Conservation (phyloP, 805 yeast species). For the Lipomyces spencermartinsiae region DNA sequence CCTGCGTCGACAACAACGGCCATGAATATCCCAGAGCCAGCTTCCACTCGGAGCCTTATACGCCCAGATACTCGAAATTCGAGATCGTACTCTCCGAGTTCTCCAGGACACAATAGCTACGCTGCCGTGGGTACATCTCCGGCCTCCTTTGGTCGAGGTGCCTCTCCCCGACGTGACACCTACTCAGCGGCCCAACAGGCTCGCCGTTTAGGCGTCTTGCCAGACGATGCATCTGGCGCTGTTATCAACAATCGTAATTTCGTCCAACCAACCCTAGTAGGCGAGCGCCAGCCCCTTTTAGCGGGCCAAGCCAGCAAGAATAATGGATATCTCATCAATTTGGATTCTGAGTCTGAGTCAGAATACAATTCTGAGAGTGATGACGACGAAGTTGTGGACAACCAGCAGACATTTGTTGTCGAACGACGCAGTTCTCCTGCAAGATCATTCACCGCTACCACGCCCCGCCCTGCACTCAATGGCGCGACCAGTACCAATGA, state of each 20-base stretch:
- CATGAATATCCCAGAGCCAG: slow-evolving; percentile 22
- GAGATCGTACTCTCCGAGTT: slow-evolving; percentile 10
- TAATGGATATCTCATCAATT: slow-evolving; percentile 13
- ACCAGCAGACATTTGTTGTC: slow-evolving; percentile 34
- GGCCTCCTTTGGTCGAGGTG: slow-evolving; percentile 13
- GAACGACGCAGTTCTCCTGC: slow-evolving; percentile 21
- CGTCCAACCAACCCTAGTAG: slow-evolving; percentile 33
- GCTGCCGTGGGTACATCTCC: neutral
- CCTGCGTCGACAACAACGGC: slow-evolving; percentile 25
- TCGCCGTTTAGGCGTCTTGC: slow-evolving; percentile 11
- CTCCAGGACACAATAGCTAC: slow-evolving; percentile 15
- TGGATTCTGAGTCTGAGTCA: slow-evolving; percentile 31
- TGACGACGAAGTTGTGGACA: slow-evolving; percentile 34
- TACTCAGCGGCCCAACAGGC: slow-evolving; percentile 29
- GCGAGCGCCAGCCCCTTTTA: slow-evolving; percentile 35
- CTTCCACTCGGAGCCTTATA: neutral
- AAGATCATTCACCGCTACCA: slow-evolving; percentile 6
- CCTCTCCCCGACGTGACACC: slow-evolving; percentile 31
- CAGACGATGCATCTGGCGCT: slow-evolving; percentile 27
- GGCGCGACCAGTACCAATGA: slow-evolving; percentile 1
- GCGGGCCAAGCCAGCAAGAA: slow-evolving; percentile 6
- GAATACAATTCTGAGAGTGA: slow-evolving; percentile 24
- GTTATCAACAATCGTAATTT: slow-evolving; percentile 17
- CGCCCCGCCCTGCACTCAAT: slow-evolving; percentile 2
- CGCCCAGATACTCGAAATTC: neutral